These are phyloP conservation scores for Teunomyces cretensis DNA, from an alignment of 805 yeast species.

Conservation along the genomic window DNA sequence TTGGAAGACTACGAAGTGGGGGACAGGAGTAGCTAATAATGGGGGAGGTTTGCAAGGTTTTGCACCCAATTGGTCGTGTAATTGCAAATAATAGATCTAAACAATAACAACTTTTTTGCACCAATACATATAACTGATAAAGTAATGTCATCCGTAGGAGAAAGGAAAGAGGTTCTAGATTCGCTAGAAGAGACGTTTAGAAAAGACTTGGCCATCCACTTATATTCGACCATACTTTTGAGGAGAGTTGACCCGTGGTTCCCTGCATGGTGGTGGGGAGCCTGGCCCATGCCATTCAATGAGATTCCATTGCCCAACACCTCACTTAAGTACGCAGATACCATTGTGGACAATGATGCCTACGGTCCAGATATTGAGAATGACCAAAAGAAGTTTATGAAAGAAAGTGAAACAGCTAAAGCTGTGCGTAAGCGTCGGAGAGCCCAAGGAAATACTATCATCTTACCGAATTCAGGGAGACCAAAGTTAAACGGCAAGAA, in stretches of 20 bases:
- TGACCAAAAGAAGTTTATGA: background rate
- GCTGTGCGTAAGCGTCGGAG: background rate
- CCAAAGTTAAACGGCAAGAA: background rate
- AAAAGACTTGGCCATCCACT: constrained; percentile 60
- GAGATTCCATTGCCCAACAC: constrained; percentile 39
- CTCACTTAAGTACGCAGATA: constrained; percentile 22
- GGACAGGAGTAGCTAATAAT: background rate
- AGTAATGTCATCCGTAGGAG: constrained; percentile 11
- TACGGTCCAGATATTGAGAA: constrained; percentile 10
- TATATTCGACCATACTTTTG: constrained; percentile 56
- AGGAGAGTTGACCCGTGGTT: constrained; percentile 35
- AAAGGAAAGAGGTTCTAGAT: constrained; percentile 23
- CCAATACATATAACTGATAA: background rate
- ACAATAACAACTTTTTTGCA: background rate
- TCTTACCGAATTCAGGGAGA: background rate
- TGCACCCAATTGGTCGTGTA: background rate
- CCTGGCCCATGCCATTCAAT: constrained; percentile 55
- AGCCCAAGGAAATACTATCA: background rate
- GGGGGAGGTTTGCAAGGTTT: background rate
- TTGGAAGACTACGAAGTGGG: background rate
- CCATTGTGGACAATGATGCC: constrained; percentile 5
- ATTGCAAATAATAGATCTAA: background rate
- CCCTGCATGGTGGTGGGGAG: constrained; percentile 46
- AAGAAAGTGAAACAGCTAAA: background rate
- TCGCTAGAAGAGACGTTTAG: constrained; percentile 49